Conservation (phyloP, 2,329 filamentous ascomycete genomes). For the Penicillium janthinellum region DNA sequence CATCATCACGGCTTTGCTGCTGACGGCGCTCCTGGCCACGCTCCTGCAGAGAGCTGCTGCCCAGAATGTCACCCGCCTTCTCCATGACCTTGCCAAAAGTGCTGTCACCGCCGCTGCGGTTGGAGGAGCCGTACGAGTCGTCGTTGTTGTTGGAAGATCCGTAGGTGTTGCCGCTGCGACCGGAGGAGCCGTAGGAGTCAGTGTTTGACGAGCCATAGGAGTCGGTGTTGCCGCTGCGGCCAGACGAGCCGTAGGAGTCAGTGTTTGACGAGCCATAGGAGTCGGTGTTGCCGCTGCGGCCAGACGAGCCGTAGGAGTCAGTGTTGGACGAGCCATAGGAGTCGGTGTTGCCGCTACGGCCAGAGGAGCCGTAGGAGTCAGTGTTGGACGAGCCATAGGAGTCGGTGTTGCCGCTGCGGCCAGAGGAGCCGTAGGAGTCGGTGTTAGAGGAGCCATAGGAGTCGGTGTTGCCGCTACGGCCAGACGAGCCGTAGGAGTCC, state of each 20-base stretch:
- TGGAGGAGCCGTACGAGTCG: slow-evolving; percentile 4
- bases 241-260: neutral
- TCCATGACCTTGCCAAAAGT: slow-evolving; percentile 7
- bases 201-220: neutral
- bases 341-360: neutral
- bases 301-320: too few relatives aligned
- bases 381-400: slow-evolving; percentile 2
- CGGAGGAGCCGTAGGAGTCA: slow-evolving; percentile 3
- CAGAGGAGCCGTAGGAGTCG: neutral
- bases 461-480: neutral
- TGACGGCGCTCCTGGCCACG: slow-evolving; percentile 6
- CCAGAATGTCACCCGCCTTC: slow-evolving; percentile 7
- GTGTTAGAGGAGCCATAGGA: neutral
- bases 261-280: neutral
- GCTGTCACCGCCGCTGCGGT: slow-evolving; percentile 6
- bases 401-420: neutral
- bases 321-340: neutral
- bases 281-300: neutral
- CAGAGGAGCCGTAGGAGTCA: neutral
- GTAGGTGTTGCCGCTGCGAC: neutral
- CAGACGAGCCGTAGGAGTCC: slow-evolving; percentile 1
- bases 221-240: neutral
- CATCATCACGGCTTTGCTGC: neutral
- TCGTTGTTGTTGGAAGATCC: neutral
- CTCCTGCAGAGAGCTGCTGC: slow-evolving; percentile 5